Percentiles rank a stretch among this genome's conserved stretches.
These are phyloP conservation scores for Phytophthora ohioensis DNA, from an alignment of 352 stramenopile genomes.

Conservation along the genomic window DNA sequence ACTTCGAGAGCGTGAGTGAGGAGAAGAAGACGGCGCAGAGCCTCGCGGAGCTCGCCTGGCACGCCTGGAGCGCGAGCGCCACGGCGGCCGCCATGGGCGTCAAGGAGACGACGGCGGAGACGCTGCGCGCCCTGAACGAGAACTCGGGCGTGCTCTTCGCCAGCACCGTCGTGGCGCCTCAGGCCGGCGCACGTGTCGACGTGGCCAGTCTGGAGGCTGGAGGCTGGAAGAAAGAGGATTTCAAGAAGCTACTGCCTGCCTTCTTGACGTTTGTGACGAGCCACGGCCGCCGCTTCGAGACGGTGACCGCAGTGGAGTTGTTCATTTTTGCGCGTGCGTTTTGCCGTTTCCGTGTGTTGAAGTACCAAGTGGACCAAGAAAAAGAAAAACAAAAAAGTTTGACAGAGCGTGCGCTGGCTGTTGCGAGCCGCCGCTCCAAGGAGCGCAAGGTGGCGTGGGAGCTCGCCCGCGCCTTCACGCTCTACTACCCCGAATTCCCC, in stretches of 20 bases:
- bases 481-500: slow-evolving; percentile 42
- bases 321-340: slow-evolving; percentile 56
- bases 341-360: slow-evolving; percentile 48
- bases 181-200: slow-evolving; percentile 2
- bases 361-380: slow-evolving; percentile 32
- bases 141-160: slow-evolving; percentile 44
- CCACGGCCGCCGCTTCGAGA: slow-evolving; percentile 41
- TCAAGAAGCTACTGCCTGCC: slow-evolving; percentile 43
- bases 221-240: slow-evolving; percentile 40
- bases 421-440: slow-evolving; percentile 37
- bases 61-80: slow-evolving; percentile 40
- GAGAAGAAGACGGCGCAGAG: slow-evolving; percentile 28
- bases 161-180: slow-evolving; percentile 36
- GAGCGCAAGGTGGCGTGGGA: slow-evolving; percentile 52
- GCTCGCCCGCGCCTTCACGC: slow-evolving; percentile 46
- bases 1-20: slow-evolving; percentile 50
- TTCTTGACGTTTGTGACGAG: slow-evolving; percentile 46
- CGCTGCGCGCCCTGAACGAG: slow-evolving; percentile 11
- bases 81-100: slow-evolving; percentile 42
- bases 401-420: slow-evolving; percentile 29
- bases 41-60: slow-evolving; percentile 39
- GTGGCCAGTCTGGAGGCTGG: slow-evolving; percentile 14
- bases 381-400: slow-evolving; percentile 40
- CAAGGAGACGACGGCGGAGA: slow-evolving; percentile 27
- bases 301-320: slow-evolving; percentile 45